Evolutionary conservation across 2,329 filamentous ascomycete genomes (phyloP).

Genomic region (Aspergillus awamori): DNA sequence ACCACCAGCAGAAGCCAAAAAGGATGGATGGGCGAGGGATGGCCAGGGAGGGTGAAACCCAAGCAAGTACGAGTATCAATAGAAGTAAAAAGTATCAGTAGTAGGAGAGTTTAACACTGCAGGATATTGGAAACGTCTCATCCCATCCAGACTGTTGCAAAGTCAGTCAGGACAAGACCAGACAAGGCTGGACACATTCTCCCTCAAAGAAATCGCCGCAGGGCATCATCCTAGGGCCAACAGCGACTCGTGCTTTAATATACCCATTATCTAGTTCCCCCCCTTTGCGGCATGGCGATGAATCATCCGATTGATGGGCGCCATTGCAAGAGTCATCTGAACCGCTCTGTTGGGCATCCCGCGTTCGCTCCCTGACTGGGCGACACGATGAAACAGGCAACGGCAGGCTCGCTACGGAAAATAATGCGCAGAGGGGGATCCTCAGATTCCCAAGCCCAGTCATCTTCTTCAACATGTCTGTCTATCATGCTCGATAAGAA

Average conservation of each 20-base stretch:
- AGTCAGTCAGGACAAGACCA: not conserved
- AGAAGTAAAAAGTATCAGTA: not conserved
- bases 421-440: not conserved
- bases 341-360: conserved; percentile 7
- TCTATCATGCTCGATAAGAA: conserved; percentile 12
- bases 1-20: not conserved
- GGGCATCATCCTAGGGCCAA: not conserved
- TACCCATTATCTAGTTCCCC: not conserved
- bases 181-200: not conserved
- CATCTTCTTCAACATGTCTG: conserved; percentile 8
- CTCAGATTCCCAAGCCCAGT: not conserved
- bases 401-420: not conserved
- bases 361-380: not conserved
- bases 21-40: not conserved
- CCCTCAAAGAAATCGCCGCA: not conserved
- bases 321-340: conserved; percentile 9
- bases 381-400: conserved; percentile 4
- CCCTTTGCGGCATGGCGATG: not conserved
- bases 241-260: not conserved
- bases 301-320: conserved; percentile 1
- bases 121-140: not conserved
- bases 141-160: not conserved
- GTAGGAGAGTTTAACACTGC: not conserved
- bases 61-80: not conserved
- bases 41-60: not conserved